Conservation (phyloP, 306 rosid genomes). For the Rosa persica region DNA sequence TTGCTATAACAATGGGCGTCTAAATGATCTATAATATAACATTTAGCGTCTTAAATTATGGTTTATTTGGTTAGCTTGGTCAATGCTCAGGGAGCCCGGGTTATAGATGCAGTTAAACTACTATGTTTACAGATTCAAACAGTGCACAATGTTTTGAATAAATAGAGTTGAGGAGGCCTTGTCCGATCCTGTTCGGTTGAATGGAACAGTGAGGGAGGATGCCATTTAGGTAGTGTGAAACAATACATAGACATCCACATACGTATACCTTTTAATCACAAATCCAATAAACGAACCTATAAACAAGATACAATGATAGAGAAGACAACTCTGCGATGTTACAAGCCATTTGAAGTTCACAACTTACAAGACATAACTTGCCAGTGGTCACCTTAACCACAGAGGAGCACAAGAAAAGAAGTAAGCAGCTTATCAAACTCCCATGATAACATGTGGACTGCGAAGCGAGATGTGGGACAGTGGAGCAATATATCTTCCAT, state of each 20-base stretch:
- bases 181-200: background rate
- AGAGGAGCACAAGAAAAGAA: background rate
- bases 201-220: background rate
- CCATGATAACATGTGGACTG: background rate
- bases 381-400: conserved; percentile 3
- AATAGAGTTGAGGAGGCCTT: background rate
- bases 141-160: background rate
- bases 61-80: background rate
- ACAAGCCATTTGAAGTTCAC: conserved; percentile 3
- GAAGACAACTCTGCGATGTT: background rate
- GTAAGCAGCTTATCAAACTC: conserved; percentile 12
- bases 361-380: conserved; percentile 1
- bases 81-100: background rate
- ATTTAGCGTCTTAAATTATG: background rate
- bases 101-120: background rate
- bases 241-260: background rate
- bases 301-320: conserved; percentile 12
- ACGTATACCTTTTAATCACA: background rate
- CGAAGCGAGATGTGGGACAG: background rate
- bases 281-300: conserved; percentile 26
- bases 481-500: background rate
- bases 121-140: background rate
- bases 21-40: background rate
- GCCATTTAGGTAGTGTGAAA: background rate
- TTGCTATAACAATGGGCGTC: background rate